phyloP scores from a whole-genome alignment of 2,329 filamentous ascomycete species.

The Fusarium sp. region DNA sequence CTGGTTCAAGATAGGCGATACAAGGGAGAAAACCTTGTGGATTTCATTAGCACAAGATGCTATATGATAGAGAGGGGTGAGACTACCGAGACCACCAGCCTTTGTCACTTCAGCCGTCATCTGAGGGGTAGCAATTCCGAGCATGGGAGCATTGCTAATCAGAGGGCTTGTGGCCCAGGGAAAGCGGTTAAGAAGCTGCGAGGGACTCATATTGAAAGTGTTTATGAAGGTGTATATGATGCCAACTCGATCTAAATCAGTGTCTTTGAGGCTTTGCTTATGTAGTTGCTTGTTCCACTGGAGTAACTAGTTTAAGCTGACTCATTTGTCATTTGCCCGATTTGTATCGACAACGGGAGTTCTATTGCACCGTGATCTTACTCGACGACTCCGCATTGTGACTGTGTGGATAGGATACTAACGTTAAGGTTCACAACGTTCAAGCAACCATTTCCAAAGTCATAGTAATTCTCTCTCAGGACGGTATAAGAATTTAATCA shows the following conservation, averaged over 20 bases:
- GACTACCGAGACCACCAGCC: constrained; percentile 55
- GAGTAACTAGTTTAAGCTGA: constrained; percentile 2
- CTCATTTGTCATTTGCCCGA: constrained; percentile 29
- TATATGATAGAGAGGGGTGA: not conserved
- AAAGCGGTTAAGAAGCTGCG: constrained; percentile 48
- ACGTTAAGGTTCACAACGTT: not conserved
- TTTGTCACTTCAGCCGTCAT: constrained; percentile 55
- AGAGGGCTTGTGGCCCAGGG: constrained; percentile 50
- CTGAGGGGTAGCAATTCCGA: constrained; percentile 49
- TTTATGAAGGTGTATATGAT: not conserved
- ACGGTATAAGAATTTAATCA: no score
- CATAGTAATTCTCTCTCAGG: no score
- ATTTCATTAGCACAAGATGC: not conserved
- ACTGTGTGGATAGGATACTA: no score
- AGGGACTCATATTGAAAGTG: constrained; percentile 40
- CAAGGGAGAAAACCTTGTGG: constrained; percentile 53
- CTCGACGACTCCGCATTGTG: not conserved
- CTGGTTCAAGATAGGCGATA: constrained; percentile 48
- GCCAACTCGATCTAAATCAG: not conserved
- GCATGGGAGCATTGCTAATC: constrained; percentile 56
- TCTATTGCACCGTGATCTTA: not conserved
- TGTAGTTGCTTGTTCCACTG: constrained; percentile 1
- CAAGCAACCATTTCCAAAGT: no score
- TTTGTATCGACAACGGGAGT: constrained; percentile 2
- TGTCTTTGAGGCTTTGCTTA: not conserved